Base-by-base conservation (phyloP, 345 rosid genomes). In the Erodium maritimum region DNA sequence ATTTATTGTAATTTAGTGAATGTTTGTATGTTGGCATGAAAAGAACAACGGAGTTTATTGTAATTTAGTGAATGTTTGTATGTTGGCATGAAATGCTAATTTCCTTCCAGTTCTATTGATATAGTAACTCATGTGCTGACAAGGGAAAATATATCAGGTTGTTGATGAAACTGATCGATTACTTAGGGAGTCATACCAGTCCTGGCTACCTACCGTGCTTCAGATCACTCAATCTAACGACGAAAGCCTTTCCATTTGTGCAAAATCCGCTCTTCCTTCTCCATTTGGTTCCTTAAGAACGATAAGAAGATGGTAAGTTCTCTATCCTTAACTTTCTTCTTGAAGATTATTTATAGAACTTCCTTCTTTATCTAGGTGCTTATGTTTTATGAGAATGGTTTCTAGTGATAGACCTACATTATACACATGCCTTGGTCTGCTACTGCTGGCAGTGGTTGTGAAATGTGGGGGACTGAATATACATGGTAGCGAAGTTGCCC, bases 111-210 rank as follows among this genome's bases (percentile, higher is more conserved):
- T 46, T 59, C 46, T 65, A 19, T 55, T 55, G 10, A 37, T 48
- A 52, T 17, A 1, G 57, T 59, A 34, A 63, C 61, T n/a, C 23
- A 62, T 37, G n/a, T 60, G 48, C 64, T 74, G 68, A 78, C 60
- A 52, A 57, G 19, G 50, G 59, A 52, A 34, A 23, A 52, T 54
- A 37, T 82, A 71, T 59, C 77, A 89, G 99, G 94, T 93, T 67
- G 95, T 89, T 63, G 99, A 89, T 76, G 99, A 93, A 75, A 89
- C 96, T 23, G 96, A 93, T 58, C 78, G 99, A 68, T 66, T 93
- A 68, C 95, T 87, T 58, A 83, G 96, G 69, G 99, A 93, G 70
- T 75, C 95, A 34, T 93, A 89, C 74, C 99, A 93, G 67, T 81
- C 95, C 3, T 93, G 99, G 99, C 82, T 93, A 67, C 95, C 95